Conservation (phyloP, 2,329 filamentous ascomycete genomes). For the Metarhizium humberi region DNA sequence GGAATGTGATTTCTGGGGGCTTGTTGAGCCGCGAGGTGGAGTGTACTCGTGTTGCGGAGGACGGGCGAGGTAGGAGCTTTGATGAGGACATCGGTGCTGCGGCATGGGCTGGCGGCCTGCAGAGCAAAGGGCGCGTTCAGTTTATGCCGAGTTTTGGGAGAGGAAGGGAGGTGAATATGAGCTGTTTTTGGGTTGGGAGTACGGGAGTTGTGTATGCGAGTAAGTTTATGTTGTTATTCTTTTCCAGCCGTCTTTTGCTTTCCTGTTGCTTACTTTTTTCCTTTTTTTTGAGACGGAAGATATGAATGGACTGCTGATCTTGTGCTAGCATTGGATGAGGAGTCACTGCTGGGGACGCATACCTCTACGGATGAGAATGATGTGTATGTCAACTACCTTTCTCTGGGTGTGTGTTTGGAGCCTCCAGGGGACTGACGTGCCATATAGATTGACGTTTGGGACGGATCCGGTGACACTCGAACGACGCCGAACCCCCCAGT, state of each 20-base stretch:
- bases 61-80: slow-evolving; percentile 13
- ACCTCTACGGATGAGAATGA: slow-evolving; percentile 34
- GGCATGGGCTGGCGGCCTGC: slow-evolving; percentile 29
- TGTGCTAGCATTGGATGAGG: slow-evolving; percentile 23
- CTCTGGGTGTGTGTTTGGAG: too few species aligned
- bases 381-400: slow-evolving; percentile 19
- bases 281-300: too few species aligned
- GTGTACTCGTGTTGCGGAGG: slow-evolving; percentile 8
- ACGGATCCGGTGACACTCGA: slow-evolving; percentile 2
- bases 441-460: slow-evolving; percentile 7
- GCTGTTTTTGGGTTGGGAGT: slow-evolving; percentile 30
- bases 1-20: slow-evolving; percentile 22
- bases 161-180: slow-evolving; percentile 23
- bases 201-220: slow-evolving; percentile 33
- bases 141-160: slow-evolving; percentile 22
- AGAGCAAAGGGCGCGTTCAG: slow-evolving; percentile 29
- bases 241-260: not conserved
- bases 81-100: slow-evolving; percentile 19
- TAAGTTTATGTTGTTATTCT: slow-evolving; percentile 19
- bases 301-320: slow-evolving; percentile 1
- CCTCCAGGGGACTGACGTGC: not conserved
- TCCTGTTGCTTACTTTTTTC: not conserved
- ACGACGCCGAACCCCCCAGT: not conserved
- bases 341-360: slow-evolving; percentile 28
- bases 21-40: slow-evolving; percentile 19